phyloP scores from a whole-genome alignment of 177 flowering plant species.

The Tripterygium wilfordii region DNA sequence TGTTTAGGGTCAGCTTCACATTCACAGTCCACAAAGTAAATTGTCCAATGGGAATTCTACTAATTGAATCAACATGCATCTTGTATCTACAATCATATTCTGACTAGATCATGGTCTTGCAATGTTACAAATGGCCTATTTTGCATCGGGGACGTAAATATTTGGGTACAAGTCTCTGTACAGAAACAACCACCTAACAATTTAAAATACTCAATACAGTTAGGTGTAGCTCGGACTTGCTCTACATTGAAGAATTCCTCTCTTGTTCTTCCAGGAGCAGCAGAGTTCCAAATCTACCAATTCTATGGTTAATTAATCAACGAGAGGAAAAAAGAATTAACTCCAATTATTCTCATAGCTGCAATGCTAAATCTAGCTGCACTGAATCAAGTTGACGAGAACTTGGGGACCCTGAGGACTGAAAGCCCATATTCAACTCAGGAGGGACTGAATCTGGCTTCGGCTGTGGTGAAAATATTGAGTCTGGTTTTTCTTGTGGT shows the following conservation, averaged over 20 bases:
- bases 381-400: conserved; percentile 38
- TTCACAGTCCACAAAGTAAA: neutral
- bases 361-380: conserved; percentile 80
- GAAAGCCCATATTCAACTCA: conserved; percentile 53
- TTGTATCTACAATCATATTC: conserved; percentile 10
- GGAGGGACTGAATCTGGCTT: conserved; percentile 46
- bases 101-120: conserved; percentile 9
- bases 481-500: conserved; percentile 27
- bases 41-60: no score
- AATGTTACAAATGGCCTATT: conserved; percentile 13
- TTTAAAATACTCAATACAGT: conserved; percentile 18
- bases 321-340: conserved; percentile 3
- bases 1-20: no score
- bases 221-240: conserved; percentile 5
- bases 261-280: neutral
- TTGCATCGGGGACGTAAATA: conserved; percentile 8
- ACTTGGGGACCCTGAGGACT: conserved; percentile 55
- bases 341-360: conserved; percentile 43
- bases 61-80: no score
- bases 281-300: conserved; percentile 7
- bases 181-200: conserved; percentile 13
- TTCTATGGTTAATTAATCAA: conserved; percentile 14
- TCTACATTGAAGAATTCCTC: conserved; percentile 1
- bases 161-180: conserved; percentile 23
- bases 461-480: conserved; percentile 22